Evolutionary conservation across 306 rosid species (phyloP).

Genomic region (Delonix regia): DNA sequence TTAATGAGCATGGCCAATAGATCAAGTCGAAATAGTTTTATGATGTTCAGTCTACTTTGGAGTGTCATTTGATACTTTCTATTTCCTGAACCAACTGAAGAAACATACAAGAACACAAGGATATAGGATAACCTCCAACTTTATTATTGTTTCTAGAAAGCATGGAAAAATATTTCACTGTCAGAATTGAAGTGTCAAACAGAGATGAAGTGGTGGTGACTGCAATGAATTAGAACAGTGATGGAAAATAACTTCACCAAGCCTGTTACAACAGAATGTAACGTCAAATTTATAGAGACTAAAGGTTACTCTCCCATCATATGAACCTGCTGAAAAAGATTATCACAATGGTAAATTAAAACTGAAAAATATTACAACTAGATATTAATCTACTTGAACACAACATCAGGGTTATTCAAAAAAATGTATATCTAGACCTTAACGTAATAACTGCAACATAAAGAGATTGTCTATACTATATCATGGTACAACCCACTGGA

Average conservation of each 20-base stretch:
- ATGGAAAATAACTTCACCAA: background rate
- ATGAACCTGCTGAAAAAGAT: background rate
- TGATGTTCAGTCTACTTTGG: background rate
- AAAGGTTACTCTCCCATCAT: background rate
- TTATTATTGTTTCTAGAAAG: background rate
- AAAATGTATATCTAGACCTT: background rate
- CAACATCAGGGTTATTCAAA: background rate
- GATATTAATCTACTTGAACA: background rate
- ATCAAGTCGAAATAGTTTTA: background rate
- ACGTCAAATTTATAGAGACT: constrained; percentile 6
- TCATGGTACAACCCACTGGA: background rate
- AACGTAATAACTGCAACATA: background rate
- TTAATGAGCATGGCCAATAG: constrained; percentile 21
- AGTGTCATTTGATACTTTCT: background rate
- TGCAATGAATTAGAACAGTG: background rate
- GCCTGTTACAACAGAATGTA: background rate
- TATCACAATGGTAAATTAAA: background rate
- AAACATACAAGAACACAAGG: background rate
- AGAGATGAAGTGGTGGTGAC: background rate
- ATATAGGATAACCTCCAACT: background rate
- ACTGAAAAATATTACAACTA: background rate
- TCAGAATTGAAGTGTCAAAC: constrained; percentile 7
- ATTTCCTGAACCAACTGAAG: constrained; percentile 13
- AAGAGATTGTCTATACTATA: background rate
- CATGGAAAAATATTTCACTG: background rate